These are phyloP conservation scores for Bimuria novae-zelandiae DNA, from an alignment of 2,329 filamentous ascomycete species.

Conservation along the genomic window DNA sequence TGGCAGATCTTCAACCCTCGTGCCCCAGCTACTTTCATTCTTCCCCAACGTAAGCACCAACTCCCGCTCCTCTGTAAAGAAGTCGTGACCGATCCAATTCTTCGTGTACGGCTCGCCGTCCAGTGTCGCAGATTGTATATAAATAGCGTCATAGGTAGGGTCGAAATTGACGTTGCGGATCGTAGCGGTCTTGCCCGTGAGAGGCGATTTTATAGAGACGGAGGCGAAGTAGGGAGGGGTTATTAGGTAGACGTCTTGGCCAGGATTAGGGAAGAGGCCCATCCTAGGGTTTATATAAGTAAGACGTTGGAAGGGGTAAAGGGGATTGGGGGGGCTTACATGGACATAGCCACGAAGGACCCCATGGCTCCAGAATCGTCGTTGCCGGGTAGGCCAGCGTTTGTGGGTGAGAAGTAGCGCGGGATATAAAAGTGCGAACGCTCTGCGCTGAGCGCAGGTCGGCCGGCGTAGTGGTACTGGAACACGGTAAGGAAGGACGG, in stretches of 20 bases:
- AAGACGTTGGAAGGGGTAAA: slow-evolving; percentile 43
- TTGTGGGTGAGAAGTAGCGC: slow-evolving; percentile 44
- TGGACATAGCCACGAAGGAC: slow-evolving; percentile 48
- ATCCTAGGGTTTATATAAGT: slow-evolving; percentile 38
- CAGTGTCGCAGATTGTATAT: slow-evolving; percentile 49
- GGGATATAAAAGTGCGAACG: slow-evolving; percentile 51
- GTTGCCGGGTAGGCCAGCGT: slow-evolving; percentile 48
- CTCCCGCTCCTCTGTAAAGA: slow-evolving; percentile 50
- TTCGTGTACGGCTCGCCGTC: slow-evolving; percentile 47
- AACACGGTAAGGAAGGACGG: slow-evolving; percentile 50
- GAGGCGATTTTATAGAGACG: slow-evolving; percentile 43
- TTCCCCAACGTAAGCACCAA: slow-evolving; percentile 48
- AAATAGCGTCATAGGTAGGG: slow-evolving; percentile 45
- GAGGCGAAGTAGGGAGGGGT: slow-evolving; percentile 50
- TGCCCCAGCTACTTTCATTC: slow-evolving; percentile 51
- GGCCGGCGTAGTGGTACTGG: slow-evolving; percentile 51
- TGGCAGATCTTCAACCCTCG: slow-evolving; percentile 47
- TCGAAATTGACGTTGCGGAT: slow-evolving; percentile 49
- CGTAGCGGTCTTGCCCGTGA: slow-evolving; percentile 45
- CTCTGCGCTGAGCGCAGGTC: slow-evolving; percentile 46
- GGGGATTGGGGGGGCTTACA: slow-evolving; percentile 47
- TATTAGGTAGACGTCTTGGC: slow-evolving; percentile 52
- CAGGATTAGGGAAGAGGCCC: slow-evolving; percentile 50
- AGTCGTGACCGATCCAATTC: slow-evolving; percentile 50
- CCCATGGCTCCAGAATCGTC: slow-evolving; percentile 51